phyloP scores from a whole-genome alignment of 176 grass and related monocot genomes.

The Panicum miliaceum region DNA sequence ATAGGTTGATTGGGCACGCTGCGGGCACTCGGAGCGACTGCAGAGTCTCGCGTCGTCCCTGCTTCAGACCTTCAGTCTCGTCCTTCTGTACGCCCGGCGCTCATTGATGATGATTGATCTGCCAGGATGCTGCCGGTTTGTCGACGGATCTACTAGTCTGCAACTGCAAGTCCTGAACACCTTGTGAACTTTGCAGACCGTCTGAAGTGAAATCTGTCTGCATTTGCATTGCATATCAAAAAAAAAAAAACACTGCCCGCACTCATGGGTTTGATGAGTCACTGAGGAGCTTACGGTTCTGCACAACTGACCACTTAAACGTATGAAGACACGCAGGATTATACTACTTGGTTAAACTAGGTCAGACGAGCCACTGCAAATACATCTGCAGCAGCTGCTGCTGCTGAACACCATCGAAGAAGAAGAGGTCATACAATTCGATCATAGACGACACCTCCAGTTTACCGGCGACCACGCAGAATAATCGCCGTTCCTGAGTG shows the following conservation, averaged over 20 bases:
- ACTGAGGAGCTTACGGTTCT: too few species aligned
- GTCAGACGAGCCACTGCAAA: not conserved
- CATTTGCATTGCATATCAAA: too few species aligned
- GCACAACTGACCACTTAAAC: not conserved
- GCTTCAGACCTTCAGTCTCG: not conserved
- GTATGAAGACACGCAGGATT: not conserved
- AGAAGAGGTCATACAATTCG: constrained; percentile 27
- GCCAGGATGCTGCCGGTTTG: not conserved
- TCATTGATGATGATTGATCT: not conserved
- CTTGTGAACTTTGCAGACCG: not conserved
- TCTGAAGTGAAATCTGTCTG: not conserved
- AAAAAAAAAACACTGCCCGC: not conserved
- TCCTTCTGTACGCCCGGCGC: not conserved
- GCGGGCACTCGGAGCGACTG: not conserved
- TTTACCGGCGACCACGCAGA: not conserved
- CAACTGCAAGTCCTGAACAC: not conserved
- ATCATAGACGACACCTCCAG: not conserved
- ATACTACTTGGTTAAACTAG: not conserved
- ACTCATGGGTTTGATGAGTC: not conserved
- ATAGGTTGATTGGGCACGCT: not conserved
- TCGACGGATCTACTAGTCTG: not conserved
- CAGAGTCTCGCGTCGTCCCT: not conserved
- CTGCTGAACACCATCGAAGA: not conserved
- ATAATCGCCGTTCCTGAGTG: not conserved
- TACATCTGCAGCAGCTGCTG: not conserved